Evolutionary conservation across 768 basidiomycete species (phyloP), one percentile per base, ranked within the genome.

Genomic region (Lactarius vividus): DNA sequence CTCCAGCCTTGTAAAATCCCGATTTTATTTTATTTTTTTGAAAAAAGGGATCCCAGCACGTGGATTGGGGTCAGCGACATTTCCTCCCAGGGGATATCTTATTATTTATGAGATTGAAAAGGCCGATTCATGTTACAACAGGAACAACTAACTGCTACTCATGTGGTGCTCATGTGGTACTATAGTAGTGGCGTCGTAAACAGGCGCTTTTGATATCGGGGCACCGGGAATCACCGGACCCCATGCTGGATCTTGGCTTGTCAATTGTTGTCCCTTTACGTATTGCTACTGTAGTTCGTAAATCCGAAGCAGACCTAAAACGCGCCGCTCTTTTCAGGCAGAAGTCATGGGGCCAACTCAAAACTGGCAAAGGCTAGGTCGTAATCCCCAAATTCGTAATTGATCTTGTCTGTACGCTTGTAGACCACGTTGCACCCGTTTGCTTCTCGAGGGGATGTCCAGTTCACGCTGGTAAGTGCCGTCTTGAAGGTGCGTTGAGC

Each of bases 321-420:
- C 59, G 26, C 58, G 11, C 26, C 65, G 56, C 65, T 59, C 57
- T 49, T 39, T 62, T 44, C 13, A 28, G 57, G 59, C 39, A n/a
- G 40, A 53, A 52, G 61, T 72, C 70, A 73, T 52, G 67, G 63
- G 68, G 77, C 76, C 73, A 80, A 73, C 76, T 93, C 90, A 76
- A 94, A 95, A 74, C 88, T 93, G 46, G 93, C 90, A 75, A 94
- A 95, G 18, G 92, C 92, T 67, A 95, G 80, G 75, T 93, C 92
- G 74, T 95, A 95, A 60, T 89, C 94, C 55, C 92, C 91, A 74
- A 98, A 94, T 76, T 96, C 95, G 80, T 99, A 99, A 75, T 96
- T 94, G 76, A 99, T 98, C 78, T 96, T 93, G 80, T 98, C 97
- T 58, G 92, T 96, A 70, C 95, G 81, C 71, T 81, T 86, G 77